These are phyloP conservation scores for Rhodotorula mucilaginosa DNA, from an alignment of 1,284 basidiomycete genomes.

Conservation along the genomic window DNA sequence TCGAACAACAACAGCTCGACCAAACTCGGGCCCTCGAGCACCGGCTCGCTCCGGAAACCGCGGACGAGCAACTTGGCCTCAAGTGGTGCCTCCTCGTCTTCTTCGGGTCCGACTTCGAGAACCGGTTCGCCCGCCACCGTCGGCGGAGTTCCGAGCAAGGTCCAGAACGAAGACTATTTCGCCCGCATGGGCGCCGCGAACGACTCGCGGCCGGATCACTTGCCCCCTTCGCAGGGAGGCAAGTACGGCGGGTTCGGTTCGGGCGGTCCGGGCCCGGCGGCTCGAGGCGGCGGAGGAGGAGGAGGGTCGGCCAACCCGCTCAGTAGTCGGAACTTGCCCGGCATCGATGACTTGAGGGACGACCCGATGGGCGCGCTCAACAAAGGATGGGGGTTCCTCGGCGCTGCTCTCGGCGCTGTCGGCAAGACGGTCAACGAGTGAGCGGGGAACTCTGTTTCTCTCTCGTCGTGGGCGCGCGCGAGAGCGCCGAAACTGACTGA, in stretches of 20 bases:
- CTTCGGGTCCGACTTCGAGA: constrained; percentile 47
- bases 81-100: background rate
- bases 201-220: constrained; percentile 63
- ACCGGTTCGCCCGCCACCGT: constrained; percentile 39
- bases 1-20: constrained; percentile 43
- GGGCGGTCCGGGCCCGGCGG: constrained; percentile 56
- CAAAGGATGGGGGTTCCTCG: constrained; percentile 81
- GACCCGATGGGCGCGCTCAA: constrained; percentile 71
- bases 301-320: constrained; percentile 52
- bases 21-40: background rate
- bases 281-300: constrained; percentile 55
- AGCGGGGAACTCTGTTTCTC: constrained; percentile 38
- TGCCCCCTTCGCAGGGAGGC: constrained; percentile 81
- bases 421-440: constrained; percentile 70
- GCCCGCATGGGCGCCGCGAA: constrained; percentile 68
- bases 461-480: background rate
- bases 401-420: constrained; percentile 68
- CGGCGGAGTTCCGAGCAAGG: constrained; percentile 51
- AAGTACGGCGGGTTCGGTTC: constrained; percentile 79
- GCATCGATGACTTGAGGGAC: constrained; percentile 69
- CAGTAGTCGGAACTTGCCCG: constrained; percentile 69
- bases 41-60: constrained; percentile 14
- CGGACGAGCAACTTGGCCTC: constrained; percentile 2
- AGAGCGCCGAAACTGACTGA: background rate
- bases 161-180: constrained; percentile 74